Evolutionary conservation across 208 protist species (phyloP).

Genomic region (Crithidia thermophila): DNA sequence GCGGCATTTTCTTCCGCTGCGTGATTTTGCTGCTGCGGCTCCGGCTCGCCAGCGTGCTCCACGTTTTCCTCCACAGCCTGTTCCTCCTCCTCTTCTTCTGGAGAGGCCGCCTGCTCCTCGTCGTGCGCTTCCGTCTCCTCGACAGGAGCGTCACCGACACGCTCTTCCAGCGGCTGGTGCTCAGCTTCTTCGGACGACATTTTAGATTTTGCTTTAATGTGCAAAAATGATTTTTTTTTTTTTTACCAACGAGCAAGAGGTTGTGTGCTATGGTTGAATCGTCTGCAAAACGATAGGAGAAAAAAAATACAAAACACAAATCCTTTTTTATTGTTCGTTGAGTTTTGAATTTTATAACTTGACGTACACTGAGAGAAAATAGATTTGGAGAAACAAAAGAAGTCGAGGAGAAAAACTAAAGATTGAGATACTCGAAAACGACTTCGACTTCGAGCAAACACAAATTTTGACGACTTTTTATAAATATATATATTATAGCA

Average conservation of each 20-base stretch:
- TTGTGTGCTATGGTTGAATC: neutral
- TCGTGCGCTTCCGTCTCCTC: neutral
- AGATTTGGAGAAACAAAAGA: too few species aligned
- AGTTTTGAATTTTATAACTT: too few species aligned
- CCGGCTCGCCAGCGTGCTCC: conserved; percentile 3
- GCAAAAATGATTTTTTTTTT: neutral
- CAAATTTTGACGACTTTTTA: too few species aligned
- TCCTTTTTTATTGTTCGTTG: conserved; percentile 1
- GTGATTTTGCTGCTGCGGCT: neutral
- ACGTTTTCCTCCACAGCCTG: neutral
- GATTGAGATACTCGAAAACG: too few species aligned
- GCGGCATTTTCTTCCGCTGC: neutral
- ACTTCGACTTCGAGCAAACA: too few species aligned
- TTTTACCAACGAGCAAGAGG: too few species aligned
- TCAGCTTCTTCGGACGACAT: conserved; percentile 20
- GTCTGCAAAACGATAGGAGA: neutral
- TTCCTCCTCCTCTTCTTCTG: conserved; percentile 6
- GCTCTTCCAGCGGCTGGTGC: conserved; percentile 8
- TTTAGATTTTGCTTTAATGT: too few species aligned
- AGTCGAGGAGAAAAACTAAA: too few species aligned
- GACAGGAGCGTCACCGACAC: neutral
- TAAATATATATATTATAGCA: neutral
- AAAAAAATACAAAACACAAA: neutral
- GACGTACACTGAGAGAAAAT: too few species aligned
- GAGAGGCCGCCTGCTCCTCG: conserved; percentile 6